Evolutionary conservation across 352 stramenopile genomes (phyloP).

Genomic region (Lagenidium giganteum): DNA sequence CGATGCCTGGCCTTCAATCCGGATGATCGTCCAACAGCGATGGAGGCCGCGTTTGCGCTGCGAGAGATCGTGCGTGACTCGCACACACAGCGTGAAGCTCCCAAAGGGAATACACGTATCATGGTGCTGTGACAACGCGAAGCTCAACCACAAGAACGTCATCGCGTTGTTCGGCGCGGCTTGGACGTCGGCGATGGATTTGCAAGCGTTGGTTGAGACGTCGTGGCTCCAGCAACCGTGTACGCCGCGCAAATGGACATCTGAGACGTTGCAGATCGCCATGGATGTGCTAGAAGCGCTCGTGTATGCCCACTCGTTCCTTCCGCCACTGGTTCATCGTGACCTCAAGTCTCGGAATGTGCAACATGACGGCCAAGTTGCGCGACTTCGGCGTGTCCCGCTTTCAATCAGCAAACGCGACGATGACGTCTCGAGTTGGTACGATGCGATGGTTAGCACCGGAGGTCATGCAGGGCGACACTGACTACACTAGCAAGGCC

Average conservation of each 20-base stretch:
- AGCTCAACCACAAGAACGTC: conserved; percentile 42
- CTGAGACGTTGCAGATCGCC: conserved; percentile 9
- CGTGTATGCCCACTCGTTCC: conserved; percentile 11
- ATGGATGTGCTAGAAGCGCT: conserved; percentile 12
- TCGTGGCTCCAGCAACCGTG: no score
- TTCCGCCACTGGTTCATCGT: conserved; percentile 4
- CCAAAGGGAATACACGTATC: no score
- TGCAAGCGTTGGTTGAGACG: no score
- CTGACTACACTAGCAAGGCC: no score
- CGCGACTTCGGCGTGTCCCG: conserved; percentile 1
- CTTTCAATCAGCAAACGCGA: no score
- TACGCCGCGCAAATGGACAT: conserved; percentile 5
- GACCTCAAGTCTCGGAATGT: conserved; percentile 8
- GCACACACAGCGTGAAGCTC: no score
- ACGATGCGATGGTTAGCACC: no score
- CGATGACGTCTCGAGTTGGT: no score
- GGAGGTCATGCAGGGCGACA: no score
- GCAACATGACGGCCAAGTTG: conserved; percentile 3
- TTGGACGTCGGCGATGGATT: conserved; percentile 27
- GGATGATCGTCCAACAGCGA: conserved; percentile 1
- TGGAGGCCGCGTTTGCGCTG: background rate
- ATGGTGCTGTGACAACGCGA: no score
- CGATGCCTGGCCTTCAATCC: conserved; percentile 3
- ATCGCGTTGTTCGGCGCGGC: conserved; percentile 45
- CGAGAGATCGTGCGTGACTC: conserved; percentile 23